These are phyloP conservation scores for Rachicladosporium sp. DNA, from an alignment of 2,329 filamentous ascomycete species.

Conservation along the genomic window DNA sequence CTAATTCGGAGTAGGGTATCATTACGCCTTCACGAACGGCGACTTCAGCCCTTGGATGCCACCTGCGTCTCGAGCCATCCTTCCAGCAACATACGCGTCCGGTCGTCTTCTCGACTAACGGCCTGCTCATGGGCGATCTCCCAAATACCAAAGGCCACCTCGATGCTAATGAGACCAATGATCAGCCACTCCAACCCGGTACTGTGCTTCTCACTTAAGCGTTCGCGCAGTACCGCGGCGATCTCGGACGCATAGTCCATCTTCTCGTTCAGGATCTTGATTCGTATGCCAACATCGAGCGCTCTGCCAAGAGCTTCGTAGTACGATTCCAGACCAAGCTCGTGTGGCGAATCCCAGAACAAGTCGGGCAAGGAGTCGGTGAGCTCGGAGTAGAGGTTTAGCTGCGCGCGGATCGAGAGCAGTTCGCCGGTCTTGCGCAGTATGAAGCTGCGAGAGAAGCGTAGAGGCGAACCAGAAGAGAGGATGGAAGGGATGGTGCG, in stretches of 20 bases:
- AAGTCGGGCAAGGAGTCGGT: slow-evolving; percentile 91
- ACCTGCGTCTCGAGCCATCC: too few species aligned
- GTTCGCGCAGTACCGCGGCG: slow-evolving; percentile 73
- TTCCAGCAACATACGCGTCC: too few species aligned
- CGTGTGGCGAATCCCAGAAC: slow-evolving; percentile 87
- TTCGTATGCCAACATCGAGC: slow-evolving; percentile 81
- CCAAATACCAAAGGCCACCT: slow-evolving; percentile 77
- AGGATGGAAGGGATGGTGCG: slow-evolving; percentile 69
- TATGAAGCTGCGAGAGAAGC: slow-evolving; percentile 64
- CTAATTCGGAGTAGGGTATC: too few species aligned
- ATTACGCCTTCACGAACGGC: too few species aligned
- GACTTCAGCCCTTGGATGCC: too few species aligned
- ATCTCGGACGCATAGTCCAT: slow-evolving; percentile 98
- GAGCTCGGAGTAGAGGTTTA: slow-evolving; percentile 94
- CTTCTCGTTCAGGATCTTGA: slow-evolving; percentile 86
- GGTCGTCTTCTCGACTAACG: too few species aligned
- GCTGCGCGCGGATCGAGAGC: slow-evolving; percentile 73
- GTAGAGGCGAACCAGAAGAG: slow-evolving; percentile 50
- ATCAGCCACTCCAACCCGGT: slow-evolving; percentile 89
- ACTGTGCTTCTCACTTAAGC: slow-evolving; percentile 81
- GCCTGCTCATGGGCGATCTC: slow-evolving; percentile 10
- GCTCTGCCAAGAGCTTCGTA: slow-evolving; percentile 88
- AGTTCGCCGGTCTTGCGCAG: slow-evolving; percentile 89
- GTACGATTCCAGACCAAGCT: slow-evolving; percentile 83
- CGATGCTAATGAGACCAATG: slow-evolving; percentile 82